Evolutionary conservation across 441 rosid genomes (phyloP), one percentile per base, ranked within the genome.

Genomic region (Biscutella laevigata): DNA sequence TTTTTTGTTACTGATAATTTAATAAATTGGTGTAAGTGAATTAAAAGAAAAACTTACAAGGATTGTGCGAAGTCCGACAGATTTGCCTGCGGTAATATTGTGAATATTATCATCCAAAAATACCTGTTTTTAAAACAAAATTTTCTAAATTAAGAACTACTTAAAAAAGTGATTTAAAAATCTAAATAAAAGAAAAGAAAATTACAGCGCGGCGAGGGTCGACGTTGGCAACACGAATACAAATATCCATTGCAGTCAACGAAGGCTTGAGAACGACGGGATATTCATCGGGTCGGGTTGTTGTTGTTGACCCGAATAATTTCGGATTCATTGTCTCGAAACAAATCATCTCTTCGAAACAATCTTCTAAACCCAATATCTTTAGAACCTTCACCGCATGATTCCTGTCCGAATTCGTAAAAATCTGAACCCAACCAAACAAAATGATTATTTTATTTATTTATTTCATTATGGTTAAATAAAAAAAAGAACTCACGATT

Each of bases 251-350:
- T 30, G 98, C 95, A 14, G 76, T 74, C 64, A 70, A 61, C 4
- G 98, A 77, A 0, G 98, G 98, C 56, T 90, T 87, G 21, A 82
- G 73, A 41, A 90, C 62, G 4, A 90, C 79, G 1, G 97, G 94
- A 47, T 78, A 45, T 25, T 80, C 88, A 19, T 76, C 80, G 17
- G 84, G 82, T 53, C 79, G 77, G 19, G 68, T 61, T 13, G 89
- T 66, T 24, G 4, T 3, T 1, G 91, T n/a, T n/a, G n/a, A 72
- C n/a, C 72, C 76, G 37, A 71, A 61, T 7, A 75, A 62, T 34
- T 73, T 77, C 1, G 92, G 89, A 57, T 84, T 87, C 77, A 87
- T 74, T 0, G 94, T 83, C 62, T 86, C 95, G 40, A 90, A 87
- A 53, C 90, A 84, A 15, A 87, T 77, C 27, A 83, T 77, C 25